phyloP scores from a whole-genome alignment of 768 basidiomycete genomes.

The Suillus fuscotomentosus region DNA sequence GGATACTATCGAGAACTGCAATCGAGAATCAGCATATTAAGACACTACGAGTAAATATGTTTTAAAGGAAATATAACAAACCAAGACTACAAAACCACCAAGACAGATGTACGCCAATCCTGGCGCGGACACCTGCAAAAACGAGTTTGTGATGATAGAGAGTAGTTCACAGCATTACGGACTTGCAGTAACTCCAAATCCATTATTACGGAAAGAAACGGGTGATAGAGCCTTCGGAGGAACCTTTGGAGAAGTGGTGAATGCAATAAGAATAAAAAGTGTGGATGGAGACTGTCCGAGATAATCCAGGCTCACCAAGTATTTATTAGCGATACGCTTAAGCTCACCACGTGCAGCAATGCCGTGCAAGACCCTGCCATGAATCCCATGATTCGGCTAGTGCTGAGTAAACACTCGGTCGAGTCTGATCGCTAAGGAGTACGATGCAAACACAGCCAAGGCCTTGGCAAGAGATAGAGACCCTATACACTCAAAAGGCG shows the following conservation, averaged over 20 bases:
- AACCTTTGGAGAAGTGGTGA: neutral
- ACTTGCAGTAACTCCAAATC: conserved; percentile 22
- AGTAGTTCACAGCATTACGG: conserved; percentile 11
- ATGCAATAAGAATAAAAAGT: neutral
- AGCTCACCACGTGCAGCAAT: neutral
- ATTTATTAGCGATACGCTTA: neutral
- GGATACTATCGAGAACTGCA: conserved; percentile 81
- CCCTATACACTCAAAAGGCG: no score
- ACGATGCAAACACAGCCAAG: no score
- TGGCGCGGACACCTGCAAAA: conserved; percentile 47
- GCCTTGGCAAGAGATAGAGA: no score
- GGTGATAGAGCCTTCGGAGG: neutral
- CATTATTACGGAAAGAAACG: conserved; percentile 11
- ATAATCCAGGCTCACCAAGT: neutral
- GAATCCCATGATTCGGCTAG: no score
- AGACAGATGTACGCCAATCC: conserved; percentile 61
- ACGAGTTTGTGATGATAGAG: conserved; percentile 20
- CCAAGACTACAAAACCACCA: conserved; percentile 54
- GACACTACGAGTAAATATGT: neutral
- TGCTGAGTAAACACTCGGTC: no score
- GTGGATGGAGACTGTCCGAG: neutral
- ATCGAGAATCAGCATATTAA: neutral
- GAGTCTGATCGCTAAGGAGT: no score
- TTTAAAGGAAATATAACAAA: conserved; percentile 19
- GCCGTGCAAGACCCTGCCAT: neutral